Conservation (phyloP, 2,329 filamentous ascomycete genomes). For the Arthroderma sp. region DNA sequence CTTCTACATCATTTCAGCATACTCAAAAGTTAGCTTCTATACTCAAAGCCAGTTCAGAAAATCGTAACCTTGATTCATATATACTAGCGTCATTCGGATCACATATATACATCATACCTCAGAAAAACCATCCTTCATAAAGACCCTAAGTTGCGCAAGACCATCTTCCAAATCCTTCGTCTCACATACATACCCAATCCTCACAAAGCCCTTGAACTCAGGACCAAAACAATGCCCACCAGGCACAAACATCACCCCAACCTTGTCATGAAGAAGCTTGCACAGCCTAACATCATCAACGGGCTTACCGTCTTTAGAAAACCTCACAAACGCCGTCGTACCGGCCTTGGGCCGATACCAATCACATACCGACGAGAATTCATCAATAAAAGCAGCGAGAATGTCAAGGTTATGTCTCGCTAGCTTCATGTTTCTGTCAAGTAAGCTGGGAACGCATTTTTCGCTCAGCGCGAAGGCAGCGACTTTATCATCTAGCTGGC, state of each 20-base stretch:
- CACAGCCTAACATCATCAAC: conserved; percentile 66
- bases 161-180: conserved; percentile 56
- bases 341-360: conserved; percentile 68
- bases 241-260: conserved; percentile 62
- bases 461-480: conserved; percentile 61
- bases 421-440: conserved; percentile 53
- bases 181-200: conserved; percentile 64
- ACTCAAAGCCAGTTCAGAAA: background rate
- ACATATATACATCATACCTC: background rate
- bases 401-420: conserved; percentile 56
- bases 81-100: background rate
- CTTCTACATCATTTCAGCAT: background rate
- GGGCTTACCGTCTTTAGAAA: conserved; percentile 47
- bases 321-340: conserved; percentile 66
- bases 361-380: conserved; percentile 49
- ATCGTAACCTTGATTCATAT: background rate
- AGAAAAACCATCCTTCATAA: conserved; percentile 37
- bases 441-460: conserved; percentile 50
- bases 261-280: conserved; percentile 52
- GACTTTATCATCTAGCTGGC: conserved; percentile 65
- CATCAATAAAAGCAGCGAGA: conserved; percentile 55
- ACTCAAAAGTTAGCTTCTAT: background rate
- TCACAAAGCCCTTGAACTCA: conserved; percentile 62
- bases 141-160: conserved; percentile 43
- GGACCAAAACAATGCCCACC: conserved; percentile 62